A percentile compares a stretch with the other conserved stretches of the same genome.
These are phyloP conservation scores for Cordyceps farinosa DNA, from an alignment of 2,329 filamentous ascomycete genomes.

Conservation along the genomic window DNA sequence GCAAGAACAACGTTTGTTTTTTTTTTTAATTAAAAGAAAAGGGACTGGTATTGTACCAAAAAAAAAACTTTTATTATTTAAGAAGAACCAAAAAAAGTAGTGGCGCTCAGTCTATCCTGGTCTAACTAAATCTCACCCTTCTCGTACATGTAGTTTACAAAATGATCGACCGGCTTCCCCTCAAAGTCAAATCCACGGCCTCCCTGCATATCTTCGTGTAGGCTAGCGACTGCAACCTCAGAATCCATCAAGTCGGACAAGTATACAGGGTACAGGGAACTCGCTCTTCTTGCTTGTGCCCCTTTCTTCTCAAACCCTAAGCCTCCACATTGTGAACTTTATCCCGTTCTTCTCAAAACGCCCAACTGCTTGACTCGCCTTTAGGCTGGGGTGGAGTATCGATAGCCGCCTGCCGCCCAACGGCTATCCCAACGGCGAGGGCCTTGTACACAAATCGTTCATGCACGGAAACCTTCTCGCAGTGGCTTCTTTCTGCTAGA, in stretches of 20 bases:
- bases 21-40: background rate
- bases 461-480: background rate
- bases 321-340: background rate
- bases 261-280: background rate
- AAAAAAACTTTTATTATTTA: background rate
- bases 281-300: background rate
- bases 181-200: conserved; percentile 6
- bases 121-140: conserved; percentile 9
- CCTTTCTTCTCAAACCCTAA: background rate
- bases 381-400: background rate
- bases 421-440: background rate
- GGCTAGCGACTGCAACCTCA: background rate
- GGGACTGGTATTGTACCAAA: no score
- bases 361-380: conserved; percentile 8
- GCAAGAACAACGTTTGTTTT: background rate
- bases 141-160: conserved; percentile 11
- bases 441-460: background rate
- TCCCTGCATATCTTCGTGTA: background rate
- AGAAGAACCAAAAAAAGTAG: background rate
- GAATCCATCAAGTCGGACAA: background rate
- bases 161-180: background rate
- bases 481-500: no score
- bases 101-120: conserved; percentile 15
- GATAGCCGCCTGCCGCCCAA: background rate
- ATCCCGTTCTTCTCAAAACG: background rate